Base-by-base conservation (phyloP, 2,329 filamentous ascomycete genomes). In the Myriangium duriaei region DNA sequence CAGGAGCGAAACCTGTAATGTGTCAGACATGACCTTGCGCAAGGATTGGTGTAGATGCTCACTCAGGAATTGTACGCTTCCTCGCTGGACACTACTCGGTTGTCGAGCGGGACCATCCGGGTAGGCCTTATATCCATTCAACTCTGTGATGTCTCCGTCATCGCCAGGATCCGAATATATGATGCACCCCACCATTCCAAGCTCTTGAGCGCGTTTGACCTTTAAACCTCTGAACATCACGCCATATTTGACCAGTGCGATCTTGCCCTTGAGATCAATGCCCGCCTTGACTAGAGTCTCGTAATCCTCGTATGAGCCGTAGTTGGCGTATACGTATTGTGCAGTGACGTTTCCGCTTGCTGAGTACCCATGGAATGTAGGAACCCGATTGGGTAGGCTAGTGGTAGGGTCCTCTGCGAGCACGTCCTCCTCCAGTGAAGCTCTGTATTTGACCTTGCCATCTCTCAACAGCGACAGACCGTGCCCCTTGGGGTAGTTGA, bases 341-440 rank as follows among this genome's bases (percentile, higher is more conserved):
- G 76, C 85, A 0, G 88, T 95, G 33, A 92, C 88, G 56, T 96
- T 93, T 17, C 88, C 88, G 43, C 70, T 87, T 4, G 86, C 86
- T 3, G 85, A 93, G 59, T 95, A 96, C 37, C 88, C 91, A 54
- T 96, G 88, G 64, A 96, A 96, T 0, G 81, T 88, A 13, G 43
- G 50, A 13, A 52, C 42, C 3, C 51, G 40, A 30, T 52, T 42
- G 5, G 43, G 34, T 16, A 45, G 43, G 5, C 45, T 44, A 12
- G 77, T 85, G 0, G 86, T 92, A 3, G 76, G 72, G 55, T 98
- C 91, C 37, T 93, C 79, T 0, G 84, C 70, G 4, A 96, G 64
- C 2, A 88, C 70, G 52, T 93, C 85, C 58, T 98, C 91, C 49
- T 82, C 76, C 29, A 96, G 62, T 1, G 74, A 78, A 0, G 87